A percentile compares a stretch with the other conserved stretches of the same genome.
These are phyloP conservation scores for Fraxinus nigra DNA, from an alignment of 305 asterid species.

Conservation along the genomic window DNA sequence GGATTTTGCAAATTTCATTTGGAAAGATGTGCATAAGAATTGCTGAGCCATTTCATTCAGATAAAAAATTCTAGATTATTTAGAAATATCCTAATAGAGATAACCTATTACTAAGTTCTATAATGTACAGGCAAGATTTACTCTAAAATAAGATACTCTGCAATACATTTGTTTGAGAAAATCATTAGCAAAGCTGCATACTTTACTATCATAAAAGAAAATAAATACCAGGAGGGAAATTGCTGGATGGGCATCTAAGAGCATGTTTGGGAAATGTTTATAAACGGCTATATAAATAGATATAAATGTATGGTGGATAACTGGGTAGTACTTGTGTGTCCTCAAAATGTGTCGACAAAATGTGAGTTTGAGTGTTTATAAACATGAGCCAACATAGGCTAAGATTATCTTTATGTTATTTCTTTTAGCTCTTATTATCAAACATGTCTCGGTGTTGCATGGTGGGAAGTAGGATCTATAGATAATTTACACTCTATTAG, in stretches of 20 bases:
- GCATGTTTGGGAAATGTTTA: not conserved
- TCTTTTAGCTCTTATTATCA: not conserved
- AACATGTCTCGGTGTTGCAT: not conserved
- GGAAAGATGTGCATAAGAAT: not conserved
- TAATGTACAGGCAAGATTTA: not conserved
- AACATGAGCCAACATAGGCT: not conserved
- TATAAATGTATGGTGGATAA: not conserved
- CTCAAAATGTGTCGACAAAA: not conserved
- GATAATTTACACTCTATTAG: slow-evolving; percentile 11
- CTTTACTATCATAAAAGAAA: not conserved
- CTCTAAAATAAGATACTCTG: not conserved
- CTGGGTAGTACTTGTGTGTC: not conserved
- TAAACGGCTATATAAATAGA: not conserved
- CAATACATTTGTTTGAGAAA: not conserved
- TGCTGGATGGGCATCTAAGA: not conserved
- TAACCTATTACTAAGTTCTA: not conserved
- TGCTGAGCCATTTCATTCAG: not conserved
- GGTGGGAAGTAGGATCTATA: not conserved
- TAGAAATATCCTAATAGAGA: not conserved
- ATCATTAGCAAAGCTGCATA: slow-evolving; percentile 2
- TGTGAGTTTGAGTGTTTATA: not conserved
- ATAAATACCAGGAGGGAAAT: not conserved
- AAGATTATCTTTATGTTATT: not conserved
- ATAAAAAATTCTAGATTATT: not conserved
- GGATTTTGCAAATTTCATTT: not conserved